These are phyloP conservation scores for Rhododendron henanense DNA, from an alignment of 148 eudicot species.

Conservation along the genomic window DNA sequence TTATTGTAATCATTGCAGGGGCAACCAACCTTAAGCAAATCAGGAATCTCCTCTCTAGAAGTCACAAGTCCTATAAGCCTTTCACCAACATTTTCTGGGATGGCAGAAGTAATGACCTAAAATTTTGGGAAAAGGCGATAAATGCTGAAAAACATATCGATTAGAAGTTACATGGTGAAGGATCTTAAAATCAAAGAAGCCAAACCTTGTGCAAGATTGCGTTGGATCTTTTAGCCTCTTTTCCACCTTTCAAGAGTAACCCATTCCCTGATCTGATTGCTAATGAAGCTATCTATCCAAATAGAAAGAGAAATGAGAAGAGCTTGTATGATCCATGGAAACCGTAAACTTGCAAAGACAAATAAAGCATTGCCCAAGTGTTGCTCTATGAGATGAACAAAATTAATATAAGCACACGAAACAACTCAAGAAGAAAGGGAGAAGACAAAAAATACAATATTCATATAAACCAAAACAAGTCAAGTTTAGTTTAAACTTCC, in stretches of 20 bases:
- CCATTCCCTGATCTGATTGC: constrained; percentile 95
- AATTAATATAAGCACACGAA: background rate
- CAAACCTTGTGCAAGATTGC: constrained; percentile 84
- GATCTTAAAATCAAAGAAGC: background rate
- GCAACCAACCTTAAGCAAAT: constrained; percentile 66
- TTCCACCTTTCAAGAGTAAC: constrained; percentile 91
- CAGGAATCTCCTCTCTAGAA: constrained; percentile 90
- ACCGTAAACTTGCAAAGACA: background rate
- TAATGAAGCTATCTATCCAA: constrained; percentile 80
- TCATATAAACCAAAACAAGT: background rate
- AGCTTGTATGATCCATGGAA: background rate
- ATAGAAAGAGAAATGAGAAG: background rate
- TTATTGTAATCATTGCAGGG: background rate
- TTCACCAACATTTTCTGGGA: constrained; percentile 76
- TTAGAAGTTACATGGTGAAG: background rate
- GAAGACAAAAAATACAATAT: background rate
- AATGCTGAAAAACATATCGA: background rate
- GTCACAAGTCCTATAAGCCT: constrained; percentile 82
- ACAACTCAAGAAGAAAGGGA: background rate
- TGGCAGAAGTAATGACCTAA: constrained; percentile 76
- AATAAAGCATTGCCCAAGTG: background rate
- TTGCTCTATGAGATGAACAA: background rate
- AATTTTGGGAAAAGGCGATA: background rate
- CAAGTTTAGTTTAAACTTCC: background rate
- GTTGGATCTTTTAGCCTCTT: constrained; percentile 88